Conservation (phyloP, 495 filamentous ascomycete species). For the Xylaria telfairii region DNA sequence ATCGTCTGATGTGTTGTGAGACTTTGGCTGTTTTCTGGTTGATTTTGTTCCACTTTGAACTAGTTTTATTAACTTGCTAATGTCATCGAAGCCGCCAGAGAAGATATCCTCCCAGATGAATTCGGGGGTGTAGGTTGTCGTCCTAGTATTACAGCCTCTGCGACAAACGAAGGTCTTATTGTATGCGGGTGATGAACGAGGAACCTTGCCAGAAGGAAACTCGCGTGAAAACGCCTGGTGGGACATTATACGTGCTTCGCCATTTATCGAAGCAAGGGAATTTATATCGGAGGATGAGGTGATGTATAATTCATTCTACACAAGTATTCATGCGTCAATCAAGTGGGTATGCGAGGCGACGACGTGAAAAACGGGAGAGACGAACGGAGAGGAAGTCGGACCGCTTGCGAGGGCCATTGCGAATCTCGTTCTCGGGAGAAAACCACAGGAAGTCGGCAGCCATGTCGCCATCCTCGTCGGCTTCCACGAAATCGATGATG, state of each 20-base stretch:
- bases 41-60: slow-evolving; percentile 74
- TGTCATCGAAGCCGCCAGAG: slow-evolving; percentile 63
- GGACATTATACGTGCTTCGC: slow-evolving; percentile 82
- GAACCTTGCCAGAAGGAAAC: slow-evolving; percentile 79
- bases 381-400: slow-evolving; percentile 74
- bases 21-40: slow-evolving; percentile 64
- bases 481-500: slow-evolving; percentile 76
- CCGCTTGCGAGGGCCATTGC: slow-evolving; percentile 80
- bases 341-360: slow-evolving; percentile 4
- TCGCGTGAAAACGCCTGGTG: slow-evolving; percentile 63
- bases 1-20: slow-evolving; percentile 58
- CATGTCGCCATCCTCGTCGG: slow-evolving; percentile 68
- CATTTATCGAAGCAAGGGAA: slow-evolving; percentile 87
- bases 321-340: slow-evolving; percentile 18
- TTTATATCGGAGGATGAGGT: slow-evolving; percentile 85
- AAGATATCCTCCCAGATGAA: slow-evolving; percentile 91
- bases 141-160: slow-evolving; percentile 84
- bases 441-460: slow-evolving; percentile 88
- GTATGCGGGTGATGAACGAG: slow-evolving; percentile 73
- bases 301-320: slow-evolving; percentile 87
- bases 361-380: not conserved
- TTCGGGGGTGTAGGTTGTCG: slow-evolving; percentile 89
- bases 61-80: slow-evolving; percentile 65
- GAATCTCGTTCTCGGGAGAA: slow-evolving; percentile 85
- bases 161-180: slow-evolving; percentile 93